Conservation (phyloP, 2,329 filamentous ascomycete species). For the Nemania serpens region DNA sequence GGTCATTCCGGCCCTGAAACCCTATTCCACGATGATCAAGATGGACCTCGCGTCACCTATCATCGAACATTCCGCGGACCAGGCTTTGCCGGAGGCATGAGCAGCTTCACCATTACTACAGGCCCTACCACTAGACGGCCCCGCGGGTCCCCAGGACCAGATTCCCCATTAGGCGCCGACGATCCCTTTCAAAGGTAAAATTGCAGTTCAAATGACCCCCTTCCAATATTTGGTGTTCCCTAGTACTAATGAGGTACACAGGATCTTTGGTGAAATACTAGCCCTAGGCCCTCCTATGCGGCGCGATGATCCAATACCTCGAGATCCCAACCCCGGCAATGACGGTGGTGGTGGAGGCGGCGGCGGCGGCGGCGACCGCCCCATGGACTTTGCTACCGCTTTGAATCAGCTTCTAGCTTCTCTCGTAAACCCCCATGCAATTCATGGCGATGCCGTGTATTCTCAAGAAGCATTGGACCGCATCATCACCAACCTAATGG, state of each 20-base stretch:
- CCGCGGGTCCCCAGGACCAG: conserved; percentile 20
- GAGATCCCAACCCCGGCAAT: conserved; percentile 28
- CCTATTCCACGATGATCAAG: conserved; percentile 29
- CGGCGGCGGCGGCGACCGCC: conserved; percentile 25
- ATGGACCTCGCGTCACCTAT: conserved; percentile 33
- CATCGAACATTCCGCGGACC: conserved; percentile 45
- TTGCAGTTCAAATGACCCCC: not conserved
- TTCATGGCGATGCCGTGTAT: conserved; percentile 81
- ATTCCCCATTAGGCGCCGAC: conserved; percentile 30
- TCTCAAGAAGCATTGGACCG: conserved; percentile 88
- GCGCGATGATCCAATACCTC: conserved; percentile 29
- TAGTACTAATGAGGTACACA: conserved; percentile 45
- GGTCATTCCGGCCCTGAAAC: conserved; percentile 37
- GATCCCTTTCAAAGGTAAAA: conserved; percentile 57
- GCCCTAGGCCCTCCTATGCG: conserved; percentile 42
- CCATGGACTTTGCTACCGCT: conserved; percentile 43
- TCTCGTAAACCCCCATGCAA: conserved; percentile 57
- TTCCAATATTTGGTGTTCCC: not conserved
- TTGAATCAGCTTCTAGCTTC: conserved; percentile 58
- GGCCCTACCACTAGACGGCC: conserved; percentile 40
- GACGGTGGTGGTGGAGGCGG: conserved; percentile 28
- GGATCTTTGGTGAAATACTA: conserved; percentile 54
- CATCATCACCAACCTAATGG: conserved; percentile 87
- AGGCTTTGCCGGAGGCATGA: conserved; percentile 46
- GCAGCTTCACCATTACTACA: conserved; percentile 56